phyloP scores from a whole-genome alignment of 106 monocot species.

The Dendrobium huoshanense region DNA sequence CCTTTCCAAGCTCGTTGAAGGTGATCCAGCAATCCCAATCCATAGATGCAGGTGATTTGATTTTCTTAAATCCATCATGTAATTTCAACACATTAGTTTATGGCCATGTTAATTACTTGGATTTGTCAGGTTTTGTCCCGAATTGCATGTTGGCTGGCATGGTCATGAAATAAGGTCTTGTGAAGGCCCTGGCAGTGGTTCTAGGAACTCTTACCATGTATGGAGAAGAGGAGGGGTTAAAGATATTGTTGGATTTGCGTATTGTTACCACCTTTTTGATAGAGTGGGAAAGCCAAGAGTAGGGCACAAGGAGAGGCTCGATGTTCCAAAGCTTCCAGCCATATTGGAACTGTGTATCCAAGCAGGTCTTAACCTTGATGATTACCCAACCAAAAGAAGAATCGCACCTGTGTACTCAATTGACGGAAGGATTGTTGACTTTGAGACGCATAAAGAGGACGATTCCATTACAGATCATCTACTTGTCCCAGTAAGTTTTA shows the following conservation, averaged over 20 bases:
- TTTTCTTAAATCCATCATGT: not conserved
- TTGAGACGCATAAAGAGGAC: constrained; percentile 35
- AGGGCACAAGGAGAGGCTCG: constrained; percentile 56
- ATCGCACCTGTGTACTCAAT: constrained; percentile 66
- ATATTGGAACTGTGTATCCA: constrained; percentile 77
- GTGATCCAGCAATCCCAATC: constrained; percentile 26
- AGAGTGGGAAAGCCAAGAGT: constrained; percentile 62
- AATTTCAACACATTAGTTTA: not conserved
- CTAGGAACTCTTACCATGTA: constrained; percentile 52
- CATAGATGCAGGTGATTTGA: constrained; percentile 44
- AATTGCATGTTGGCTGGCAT: constrained; percentile 47
- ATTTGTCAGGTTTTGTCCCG: constrained; percentile 48
- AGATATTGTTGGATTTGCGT: constrained; percentile 49
- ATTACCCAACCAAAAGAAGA: constrained; percentile 56
- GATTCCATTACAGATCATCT: not conserved
- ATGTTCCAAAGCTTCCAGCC: constrained; percentile 47
- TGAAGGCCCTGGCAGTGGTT: constrained; percentile 46
- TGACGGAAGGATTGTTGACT: constrained; percentile 75
- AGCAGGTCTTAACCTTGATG: constrained; percentile 60
- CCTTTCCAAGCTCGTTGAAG: constrained; percentile 36
- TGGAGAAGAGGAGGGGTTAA: constrained; percentile 55
- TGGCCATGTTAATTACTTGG: constrained; percentile 2
- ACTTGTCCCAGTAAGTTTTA: not conserved
- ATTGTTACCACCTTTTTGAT: constrained; percentile 74
- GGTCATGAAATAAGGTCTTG: constrained; percentile 72